Conservation (phyloP, 2,329 filamentous ascomycete genomes). For the Tolypocladium ovalisporum region DNA sequence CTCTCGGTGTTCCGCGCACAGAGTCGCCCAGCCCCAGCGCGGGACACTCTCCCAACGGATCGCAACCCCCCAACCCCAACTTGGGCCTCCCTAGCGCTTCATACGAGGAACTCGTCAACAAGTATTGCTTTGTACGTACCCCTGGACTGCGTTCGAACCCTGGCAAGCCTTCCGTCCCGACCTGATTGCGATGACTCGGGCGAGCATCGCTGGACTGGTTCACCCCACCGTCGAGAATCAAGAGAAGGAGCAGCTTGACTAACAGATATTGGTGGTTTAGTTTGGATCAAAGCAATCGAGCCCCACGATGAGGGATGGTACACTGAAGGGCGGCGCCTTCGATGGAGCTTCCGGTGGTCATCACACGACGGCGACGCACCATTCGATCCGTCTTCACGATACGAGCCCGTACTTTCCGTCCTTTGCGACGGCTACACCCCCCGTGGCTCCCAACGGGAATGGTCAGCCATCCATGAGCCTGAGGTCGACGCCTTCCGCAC, state of each 20-base stretch:
- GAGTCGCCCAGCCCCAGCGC: conserved; percentile 9
- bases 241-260: conserved; percentile 19
- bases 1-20: conserved; percentile 8
- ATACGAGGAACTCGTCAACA: conserved; percentile 94
- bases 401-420: conserved; percentile 7
- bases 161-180: conserved; percentile 7
- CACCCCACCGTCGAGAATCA: neutral
- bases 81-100: conserved; percentile 67
- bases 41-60: conserved; percentile 19
- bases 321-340: conserved; percentile 28
- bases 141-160: conserved; percentile 22
- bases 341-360: conserved; percentile 9
- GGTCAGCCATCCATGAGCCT: conserved; percentile 19
- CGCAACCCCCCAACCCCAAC: conserved; percentile 41
- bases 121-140: conserved; percentile 98
- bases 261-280: conserved; percentile 29
- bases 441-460: conserved; percentile 9
- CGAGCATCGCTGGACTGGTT: neutral
- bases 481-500: conserved; percentile 32
- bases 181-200: conserved; percentile 4
- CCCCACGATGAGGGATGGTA: conserved; percentile 38
- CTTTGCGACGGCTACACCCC: conserved; percentile 7
- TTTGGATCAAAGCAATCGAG: conserved; percentile 51
- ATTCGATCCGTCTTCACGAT: conserved; percentile 16
- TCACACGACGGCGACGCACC: neutral